phyloP scores from a whole-genome alignment of 2,329 filamentous ascomycete genomes.

The Lecanicillium sp. region DNA sequence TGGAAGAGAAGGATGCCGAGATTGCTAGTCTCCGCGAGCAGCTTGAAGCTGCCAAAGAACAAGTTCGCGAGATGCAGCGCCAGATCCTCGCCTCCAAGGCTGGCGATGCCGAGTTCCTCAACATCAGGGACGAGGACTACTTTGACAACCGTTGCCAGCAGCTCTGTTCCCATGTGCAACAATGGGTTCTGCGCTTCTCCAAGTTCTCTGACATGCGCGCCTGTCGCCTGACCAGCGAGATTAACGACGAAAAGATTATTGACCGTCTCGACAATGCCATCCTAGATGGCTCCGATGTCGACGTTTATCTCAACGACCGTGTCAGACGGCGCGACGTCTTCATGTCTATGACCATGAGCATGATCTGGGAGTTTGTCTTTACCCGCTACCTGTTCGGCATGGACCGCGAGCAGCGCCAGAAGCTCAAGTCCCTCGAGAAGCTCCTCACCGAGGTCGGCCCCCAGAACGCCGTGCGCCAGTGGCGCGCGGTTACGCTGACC shows the following conservation, averaged over 20 bases:
- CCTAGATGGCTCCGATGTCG: slow-evolving; percentile 89
- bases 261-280: slow-evolving; percentile 92
- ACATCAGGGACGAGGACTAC: slow-evolving; percentile 82
- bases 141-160: slow-evolving; percentile 92
- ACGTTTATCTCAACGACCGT: slow-evolving; percentile 79
- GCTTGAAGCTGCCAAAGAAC: slow-evolving; percentile 63
- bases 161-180: slow-evolving; percentile 90
- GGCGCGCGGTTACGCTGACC: slow-evolving; percentile 92
- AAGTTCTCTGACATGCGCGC: slow-evolving; percentile 92
- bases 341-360: slow-evolving; percentile 98
- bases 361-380: slow-evolving; percentile 99
- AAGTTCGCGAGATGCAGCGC: slow-evolving; percentile 46
- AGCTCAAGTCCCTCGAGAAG: slow-evolving; percentile 94
- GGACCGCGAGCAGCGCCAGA: slow-evolving; percentile 95
- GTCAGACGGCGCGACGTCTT: slow-evolving; percentile 88
- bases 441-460: slow-evolving; percentile 83
- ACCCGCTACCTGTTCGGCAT: slow-evolving; percentile 97
- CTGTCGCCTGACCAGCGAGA: slow-evolving; percentile 75
- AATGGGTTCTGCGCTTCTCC: slow-evolving; percentile 96
- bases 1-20: slow-evolving; percentile 80
- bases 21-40: slow-evolving; percentile 72
- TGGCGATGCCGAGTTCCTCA: slow-evolving; percentile 67
- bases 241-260: slow-evolving; percentile 88
- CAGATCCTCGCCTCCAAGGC: slow-evolving; percentile 54
- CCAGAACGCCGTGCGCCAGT: slow-evolving; percentile 83